Evolutionary conservation across 169 alveolate genomes (phyloP), one percentile per base, ranked within the genome.

Genomic region (Eimeria falciformis): DNA sequence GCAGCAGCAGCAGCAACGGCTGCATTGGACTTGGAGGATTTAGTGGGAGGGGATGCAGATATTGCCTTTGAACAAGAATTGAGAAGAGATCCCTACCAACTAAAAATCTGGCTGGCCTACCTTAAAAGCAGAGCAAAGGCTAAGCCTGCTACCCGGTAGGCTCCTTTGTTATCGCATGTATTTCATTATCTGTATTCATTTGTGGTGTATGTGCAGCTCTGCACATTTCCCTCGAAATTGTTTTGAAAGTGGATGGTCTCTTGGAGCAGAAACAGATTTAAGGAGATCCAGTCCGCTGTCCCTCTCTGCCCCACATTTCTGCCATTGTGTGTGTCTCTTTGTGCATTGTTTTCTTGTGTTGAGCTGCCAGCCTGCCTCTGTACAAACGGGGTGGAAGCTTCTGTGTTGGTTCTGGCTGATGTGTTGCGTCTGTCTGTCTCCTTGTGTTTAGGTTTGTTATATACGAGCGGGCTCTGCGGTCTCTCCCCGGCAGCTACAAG

Each of bases 401-500:
- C n/a, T n/a, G n/a, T n/a, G n/a, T n/a, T n/a, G n/a, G n/a, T n/a
- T n/a, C n/a, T n/a, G n/a, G n/a, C 62, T 7, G n/a, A 14, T 50
- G 7, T 50, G 62, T 50, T 50, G 62, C 62, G n/a, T 62, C 11
- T 12, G n/a, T 62, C 37, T 62, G 73, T 29, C 29, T 37, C 14
- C 29, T 23, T 77, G 25, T 33, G n/a, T 43, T 21, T 55, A 68
- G 94, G 69, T 83, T 83, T 33, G 23, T 92, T 2, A 14, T 83
- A 23, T 92, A 92, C 73, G 94, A 92, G 90, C 65, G 94, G 29
- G 94, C 94, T 0, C 50, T 92, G 33, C 55, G 87, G 3, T 25
- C 83, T 14, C 84, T 92, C 18, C 94, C 94, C 18, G 93, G 93
- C 40, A 79, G 92, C 53, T 92, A 92, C 71, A 92, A 92, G 92